Percentiles rank a stretch among this genome's conserved stretches.
Conservation (phyloP, 1,284 basidiomycete genomes). For the Cutaneotrichosporon arboriforme region DNA sequence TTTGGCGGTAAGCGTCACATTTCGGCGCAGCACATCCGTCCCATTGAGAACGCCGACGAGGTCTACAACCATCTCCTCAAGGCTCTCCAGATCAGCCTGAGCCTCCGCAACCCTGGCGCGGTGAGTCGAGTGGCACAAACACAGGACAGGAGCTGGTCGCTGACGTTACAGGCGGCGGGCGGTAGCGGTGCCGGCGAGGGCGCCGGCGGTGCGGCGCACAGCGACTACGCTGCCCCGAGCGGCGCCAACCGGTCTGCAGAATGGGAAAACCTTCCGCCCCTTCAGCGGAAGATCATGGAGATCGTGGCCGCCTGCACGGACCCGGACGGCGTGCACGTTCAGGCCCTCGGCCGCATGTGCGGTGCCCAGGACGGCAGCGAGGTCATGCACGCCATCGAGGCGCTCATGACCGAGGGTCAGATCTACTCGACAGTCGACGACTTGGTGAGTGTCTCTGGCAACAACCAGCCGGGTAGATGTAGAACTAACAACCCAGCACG, state of each 20-base stretch:
- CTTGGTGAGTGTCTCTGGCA: conserved; percentile 33
- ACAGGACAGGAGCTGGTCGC: no score
- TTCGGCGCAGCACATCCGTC: conserved; percentile 67
- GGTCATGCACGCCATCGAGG: conserved; percentile 58
- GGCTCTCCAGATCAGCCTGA: conserved; percentile 52
- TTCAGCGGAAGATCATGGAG: conserved; percentile 63
- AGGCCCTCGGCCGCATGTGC: conserved; percentile 52
- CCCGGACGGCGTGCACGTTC: conserved; percentile 61
- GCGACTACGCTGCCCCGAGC: conserved; percentile 36
- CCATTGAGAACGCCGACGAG: conserved; percentile 69
- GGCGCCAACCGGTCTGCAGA: conserved; percentile 10
- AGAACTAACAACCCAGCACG: background rate
- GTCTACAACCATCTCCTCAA: conserved; percentile 71
- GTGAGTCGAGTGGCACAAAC: background rate
- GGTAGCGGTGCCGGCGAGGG: conserved; percentile 1
- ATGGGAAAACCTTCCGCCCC: conserved; percentile 56
- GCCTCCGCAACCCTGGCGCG: conserved; percentile 47
- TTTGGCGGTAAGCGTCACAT: conserved; percentile 80
- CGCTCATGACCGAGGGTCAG: conserved; percentile 62
- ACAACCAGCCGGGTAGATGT: background rate
- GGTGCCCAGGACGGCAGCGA: conserved; percentile 26
- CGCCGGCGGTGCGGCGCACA: conserved; percentile 10
- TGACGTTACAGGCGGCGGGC: background rate
- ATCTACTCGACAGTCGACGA: conserved; percentile 67
- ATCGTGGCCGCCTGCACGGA: conserved; percentile 52